These are phyloP conservation scores for Peterozyma xylosa DNA, from an alignment of 805 yeast species.

Conservation along the genomic window DNA sequence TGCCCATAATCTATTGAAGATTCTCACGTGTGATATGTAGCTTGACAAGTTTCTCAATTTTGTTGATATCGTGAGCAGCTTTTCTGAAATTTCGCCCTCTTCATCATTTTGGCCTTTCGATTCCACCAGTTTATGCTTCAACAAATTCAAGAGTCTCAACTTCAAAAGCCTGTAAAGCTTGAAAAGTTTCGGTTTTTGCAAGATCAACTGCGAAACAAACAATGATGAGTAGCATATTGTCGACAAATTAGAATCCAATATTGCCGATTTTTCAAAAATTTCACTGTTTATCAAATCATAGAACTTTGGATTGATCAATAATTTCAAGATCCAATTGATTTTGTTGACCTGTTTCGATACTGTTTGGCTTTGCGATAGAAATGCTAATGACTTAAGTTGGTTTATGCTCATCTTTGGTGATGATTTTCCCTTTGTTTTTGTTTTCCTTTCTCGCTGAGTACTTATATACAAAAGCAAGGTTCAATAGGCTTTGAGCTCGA, in stretches of 20 bases:
- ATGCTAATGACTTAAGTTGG: too few relatives aligned
- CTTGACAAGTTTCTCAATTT: constrained; percentile 19
- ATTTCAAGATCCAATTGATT: constrained; percentile 7
- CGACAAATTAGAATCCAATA: constrained; percentile 23
- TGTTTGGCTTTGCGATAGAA: neutral
- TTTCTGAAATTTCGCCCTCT: neutral
- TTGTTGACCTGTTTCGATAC: neutral
- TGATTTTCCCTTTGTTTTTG: too few relatives aligned
- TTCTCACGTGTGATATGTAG: constrained; percentile 26
- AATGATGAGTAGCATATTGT: constrained; percentile 24
- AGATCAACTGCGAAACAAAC: constrained; percentile 18
- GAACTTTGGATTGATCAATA: constrained; percentile 17
- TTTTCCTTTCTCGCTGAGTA: too few relatives aligned
- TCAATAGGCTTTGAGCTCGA: too few relatives aligned
- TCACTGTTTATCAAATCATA: constrained; percentile 17
- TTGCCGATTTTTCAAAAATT: constrained; percentile 18
- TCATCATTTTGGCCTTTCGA: constrained; percentile 2
- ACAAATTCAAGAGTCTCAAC: neutral
- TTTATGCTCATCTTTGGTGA: too few relatives aligned
- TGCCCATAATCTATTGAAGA: constrained; percentile 28
- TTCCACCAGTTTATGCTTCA: neutral
- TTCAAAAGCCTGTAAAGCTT: neutral
- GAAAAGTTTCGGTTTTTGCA: constrained; percentile 12
- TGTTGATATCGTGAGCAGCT: constrained; percentile 4
- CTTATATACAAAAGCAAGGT: too few relatives aligned